A percentile compares a stretch with the other conserved stretches of the same genome.
Evolutionary conservation across 2,329 filamentous ascomycete genomes (phyloP).

Genomic region (Coleophoma eucalyptorum): DNA sequence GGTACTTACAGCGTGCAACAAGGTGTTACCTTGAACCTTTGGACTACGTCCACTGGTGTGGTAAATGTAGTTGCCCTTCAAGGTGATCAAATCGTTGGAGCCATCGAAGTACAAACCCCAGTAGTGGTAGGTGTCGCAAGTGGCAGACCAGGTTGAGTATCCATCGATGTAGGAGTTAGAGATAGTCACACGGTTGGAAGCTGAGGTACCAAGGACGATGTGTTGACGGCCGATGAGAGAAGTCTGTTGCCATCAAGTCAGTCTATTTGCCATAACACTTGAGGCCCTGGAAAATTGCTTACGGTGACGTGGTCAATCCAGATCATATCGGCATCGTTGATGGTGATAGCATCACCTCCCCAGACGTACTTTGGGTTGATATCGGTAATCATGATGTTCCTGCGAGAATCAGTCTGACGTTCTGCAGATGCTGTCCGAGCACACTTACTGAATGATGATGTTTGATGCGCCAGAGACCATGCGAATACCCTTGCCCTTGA

Average conservation of each 20-base stretch:
- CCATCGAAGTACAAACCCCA: constrained; percentile 37
- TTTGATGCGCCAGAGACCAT: constrained; percentile 16
- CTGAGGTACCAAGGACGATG: constrained; percentile 28
- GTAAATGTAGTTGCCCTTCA: constrained; percentile 37
- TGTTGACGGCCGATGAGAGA: constrained; percentile 40
- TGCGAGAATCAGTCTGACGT: not conserved
- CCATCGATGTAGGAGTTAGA: constrained; percentile 43
- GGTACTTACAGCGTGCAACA: constrained; percentile 26
- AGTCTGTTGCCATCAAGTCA: constrained; percentile 6
- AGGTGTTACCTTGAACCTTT: constrained; percentile 32
- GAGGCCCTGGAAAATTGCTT: not conserved
- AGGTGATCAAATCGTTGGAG: constrained; percentile 31
- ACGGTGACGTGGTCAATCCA: constrained; percentile 23
- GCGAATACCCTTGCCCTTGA: constrained; percentile 22
- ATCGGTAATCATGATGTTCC: constrained; percentile 49
- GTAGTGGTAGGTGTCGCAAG: constrained; percentile 41
- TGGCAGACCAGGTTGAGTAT: constrained; percentile 34
- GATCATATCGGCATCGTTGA: constrained; percentile 40
- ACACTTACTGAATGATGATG: constrained; percentile 14
- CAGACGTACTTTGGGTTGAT: constrained; percentile 56
- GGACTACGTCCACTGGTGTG: constrained; percentile 36
- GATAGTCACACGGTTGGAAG: constrained; percentile 34
- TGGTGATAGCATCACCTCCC: constrained; percentile 55
- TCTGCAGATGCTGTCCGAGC: not conserved
- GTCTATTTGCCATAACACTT: not conserved